phyloP scores from a whole-genome alignment of 2,329 filamentous ascomycete species.

The Zasmidium citrigriseum region DNA sequence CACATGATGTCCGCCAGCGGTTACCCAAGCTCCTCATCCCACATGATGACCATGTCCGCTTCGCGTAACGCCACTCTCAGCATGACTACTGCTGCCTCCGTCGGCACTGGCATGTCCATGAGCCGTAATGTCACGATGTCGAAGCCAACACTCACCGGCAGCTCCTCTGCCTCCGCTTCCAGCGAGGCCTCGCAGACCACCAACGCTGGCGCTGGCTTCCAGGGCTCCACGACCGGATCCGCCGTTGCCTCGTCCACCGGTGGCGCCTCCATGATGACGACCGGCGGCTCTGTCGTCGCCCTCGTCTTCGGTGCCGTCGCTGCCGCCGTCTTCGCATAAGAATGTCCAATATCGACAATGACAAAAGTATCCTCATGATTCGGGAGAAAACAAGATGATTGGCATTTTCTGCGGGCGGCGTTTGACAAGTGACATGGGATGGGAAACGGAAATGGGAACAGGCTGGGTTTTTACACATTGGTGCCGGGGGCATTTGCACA shows the following conservation, averaged over 20 bases:
- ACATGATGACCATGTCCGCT: conserved; percentile 4
- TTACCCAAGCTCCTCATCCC: too few relatives aligned
- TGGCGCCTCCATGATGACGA: conserved; percentile 17
- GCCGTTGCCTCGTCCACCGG: conserved; percentile 13
- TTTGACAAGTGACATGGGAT: background rate
- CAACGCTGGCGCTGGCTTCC: conserved; percentile 16
- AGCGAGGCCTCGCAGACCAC: conserved; percentile 8
- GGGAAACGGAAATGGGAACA: background rate
- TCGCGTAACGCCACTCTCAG: conserved; percentile 19
- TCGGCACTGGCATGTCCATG: conserved; percentile 27
- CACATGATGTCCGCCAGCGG: conserved; percentile 9
- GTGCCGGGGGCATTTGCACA: background rate
- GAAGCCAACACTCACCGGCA: conserved; percentile 24
- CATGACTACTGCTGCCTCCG: conserved; percentile 18
- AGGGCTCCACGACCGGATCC: conserved; percentile 12
- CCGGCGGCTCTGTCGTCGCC: conserved; percentile 40
- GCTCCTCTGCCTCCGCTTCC: conserved; percentile 7
- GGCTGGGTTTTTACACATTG: too few relatives aligned
- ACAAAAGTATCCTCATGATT: background rate
- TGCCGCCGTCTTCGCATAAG: conserved; percentile 36
- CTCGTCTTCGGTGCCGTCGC: conserved; percentile 44
- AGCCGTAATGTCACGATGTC: conserved; percentile 32
- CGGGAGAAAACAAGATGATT: background rate
- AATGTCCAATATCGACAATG: too few relatives aligned
- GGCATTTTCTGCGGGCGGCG: background rate